phyloP scores from a whole-genome alignment of 768 basidiomycete species.

The Pholiota microspora region DNA sequence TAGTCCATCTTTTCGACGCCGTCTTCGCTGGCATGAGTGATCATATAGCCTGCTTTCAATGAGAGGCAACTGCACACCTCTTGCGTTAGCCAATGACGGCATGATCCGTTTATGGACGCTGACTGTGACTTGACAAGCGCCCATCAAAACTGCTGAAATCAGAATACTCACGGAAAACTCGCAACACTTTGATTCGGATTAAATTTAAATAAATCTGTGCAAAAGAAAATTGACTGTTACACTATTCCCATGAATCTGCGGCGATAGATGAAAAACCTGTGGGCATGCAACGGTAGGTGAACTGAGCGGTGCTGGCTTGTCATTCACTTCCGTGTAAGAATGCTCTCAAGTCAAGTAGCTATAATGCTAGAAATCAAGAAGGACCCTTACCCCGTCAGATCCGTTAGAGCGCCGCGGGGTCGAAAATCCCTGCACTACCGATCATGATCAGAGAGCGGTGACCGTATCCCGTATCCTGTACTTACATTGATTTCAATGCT shows the following conservation, averaged over 20 bases:
- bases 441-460: conserved; percentile 5
- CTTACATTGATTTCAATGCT: not conserved
- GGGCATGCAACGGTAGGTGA: too few relatives aligned
- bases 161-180: not conserved
- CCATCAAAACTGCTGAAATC: not conserved
- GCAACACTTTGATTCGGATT: not conserved
- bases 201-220: not conserved
- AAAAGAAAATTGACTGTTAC: not conserved
- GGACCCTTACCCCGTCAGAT: not conserved
- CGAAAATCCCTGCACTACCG: not conserved
- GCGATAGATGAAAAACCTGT: too few relatives aligned
- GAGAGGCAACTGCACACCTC: not conserved
- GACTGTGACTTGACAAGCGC: too few relatives aligned
- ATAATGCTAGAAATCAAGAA: not conserved
- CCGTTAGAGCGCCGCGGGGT: not conserved
- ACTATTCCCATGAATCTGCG: not conserved
- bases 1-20: not conserved
- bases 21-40: not conserved
- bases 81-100: not conserved
- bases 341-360: not conserved
- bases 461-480: not conserved
- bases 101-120: not conserved
- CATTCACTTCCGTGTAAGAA: not conserved
- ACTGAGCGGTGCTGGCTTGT: not conserved
- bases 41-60: not conserved